phyloP scores from a whole-genome alignment of 1,139 yeast genomes.

The Sugiyamaella castrensis region DNA sequence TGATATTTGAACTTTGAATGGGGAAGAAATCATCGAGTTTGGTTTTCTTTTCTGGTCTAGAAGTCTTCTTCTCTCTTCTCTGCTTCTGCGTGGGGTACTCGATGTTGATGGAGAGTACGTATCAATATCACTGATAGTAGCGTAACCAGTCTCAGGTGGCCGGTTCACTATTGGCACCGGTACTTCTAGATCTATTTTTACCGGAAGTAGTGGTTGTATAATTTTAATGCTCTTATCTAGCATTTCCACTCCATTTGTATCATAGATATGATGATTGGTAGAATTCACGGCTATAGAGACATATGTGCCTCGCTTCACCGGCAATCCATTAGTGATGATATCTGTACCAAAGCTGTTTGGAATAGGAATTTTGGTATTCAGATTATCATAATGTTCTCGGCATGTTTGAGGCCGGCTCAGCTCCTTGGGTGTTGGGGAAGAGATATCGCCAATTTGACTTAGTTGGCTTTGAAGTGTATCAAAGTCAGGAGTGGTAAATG shows the following conservation, averaged over 20 bases:
- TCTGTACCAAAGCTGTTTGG: constrained; percentile 31
- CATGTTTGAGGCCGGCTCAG: constrained; percentile 26
- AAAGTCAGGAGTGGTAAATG: constrained; percentile 34
- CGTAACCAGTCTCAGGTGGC: not conserved
- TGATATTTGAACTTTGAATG: too few species aligned
- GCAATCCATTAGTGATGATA: constrained; percentile 30
- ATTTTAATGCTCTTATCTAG: constrained; percentile 42
- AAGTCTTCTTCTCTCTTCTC: constrained; percentile 3
- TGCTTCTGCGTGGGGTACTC: constrained; percentile 2
- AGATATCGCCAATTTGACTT: constrained; percentile 14
- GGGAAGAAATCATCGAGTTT: too few species aligned
- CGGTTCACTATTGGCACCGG: not conserved
- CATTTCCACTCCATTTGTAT: constrained; percentile 50
- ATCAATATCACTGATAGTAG: constrained; percentile 1
- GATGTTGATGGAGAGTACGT: constrained; percentile 1
- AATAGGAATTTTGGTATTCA: constrained; percentile 29
- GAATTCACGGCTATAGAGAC: constrained; percentile 40
- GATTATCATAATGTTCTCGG: constrained; percentile 32
- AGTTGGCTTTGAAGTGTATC: constrained; percentile 30
- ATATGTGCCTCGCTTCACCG: constrained; percentile 42
- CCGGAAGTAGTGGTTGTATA: constrained; percentile 1
- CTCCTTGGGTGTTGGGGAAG: constrained; percentile 15
- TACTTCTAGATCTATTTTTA: not conserved
- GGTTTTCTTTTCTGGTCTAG: constrained; percentile 1
- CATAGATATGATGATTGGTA: constrained; percentile 47